Percentiles rank a stretch among this genome's conserved stretches.
These are phyloP conservation scores for Aspergillus sp. DNA, from an alignment of 2,329 filamentous ascomycete species.

Conservation along the genomic window DNA sequence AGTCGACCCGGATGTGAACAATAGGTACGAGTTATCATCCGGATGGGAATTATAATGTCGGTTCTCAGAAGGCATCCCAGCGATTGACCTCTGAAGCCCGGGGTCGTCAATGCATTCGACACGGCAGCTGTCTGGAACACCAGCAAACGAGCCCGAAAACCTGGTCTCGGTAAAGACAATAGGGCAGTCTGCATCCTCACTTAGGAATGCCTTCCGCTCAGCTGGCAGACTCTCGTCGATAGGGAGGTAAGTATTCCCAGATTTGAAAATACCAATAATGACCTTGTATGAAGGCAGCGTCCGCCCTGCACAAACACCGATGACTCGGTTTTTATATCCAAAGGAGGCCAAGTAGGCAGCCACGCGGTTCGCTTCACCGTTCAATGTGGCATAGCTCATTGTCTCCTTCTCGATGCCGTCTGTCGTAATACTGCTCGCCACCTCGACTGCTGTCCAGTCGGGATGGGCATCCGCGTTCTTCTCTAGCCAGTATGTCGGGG, in stretches of 20 bases:
- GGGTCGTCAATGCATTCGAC: conserved; percentile 24
- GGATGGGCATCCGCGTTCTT: conserved; percentile 25
- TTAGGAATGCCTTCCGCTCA: conserved; percentile 30
- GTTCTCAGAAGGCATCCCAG: conserved; percentile 18
- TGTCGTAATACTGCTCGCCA: conserved; percentile 22
- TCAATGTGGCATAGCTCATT: conserved; percentile 27
- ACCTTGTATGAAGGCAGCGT: conserved; percentile 28
- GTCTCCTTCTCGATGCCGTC: conserved; percentile 21
- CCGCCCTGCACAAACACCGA: conserved; percentile 30
- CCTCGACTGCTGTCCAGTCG: conserved; percentile 31
- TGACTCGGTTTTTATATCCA: conserved; percentile 24
- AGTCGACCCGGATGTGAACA: conserved; percentile 93
- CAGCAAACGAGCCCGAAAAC: conserved; percentile 18
- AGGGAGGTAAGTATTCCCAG: conserved; percentile 37
- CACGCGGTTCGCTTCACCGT: conserved; percentile 24
- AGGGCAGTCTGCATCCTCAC: conserved; percentile 28
- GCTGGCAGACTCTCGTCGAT: conserved; percentile 32
- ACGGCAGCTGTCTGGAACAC: conserved; percentile 20
- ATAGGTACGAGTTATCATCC: conserved; percentile 48
- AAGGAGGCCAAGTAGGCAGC: conserved; percentile 23
- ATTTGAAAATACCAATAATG: conserved; percentile 33
- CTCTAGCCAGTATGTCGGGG: conserved; percentile 32
- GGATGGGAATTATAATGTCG: conserved; percentile 15
- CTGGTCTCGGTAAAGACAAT: conserved; percentile 29
- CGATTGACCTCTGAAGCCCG: conserved; percentile 15